These are phyloP conservation scores for Parascedosporium putredinis DNA, from an alignment of 2,329 filamentous ascomycete species.

Conservation along the genomic window DNA sequence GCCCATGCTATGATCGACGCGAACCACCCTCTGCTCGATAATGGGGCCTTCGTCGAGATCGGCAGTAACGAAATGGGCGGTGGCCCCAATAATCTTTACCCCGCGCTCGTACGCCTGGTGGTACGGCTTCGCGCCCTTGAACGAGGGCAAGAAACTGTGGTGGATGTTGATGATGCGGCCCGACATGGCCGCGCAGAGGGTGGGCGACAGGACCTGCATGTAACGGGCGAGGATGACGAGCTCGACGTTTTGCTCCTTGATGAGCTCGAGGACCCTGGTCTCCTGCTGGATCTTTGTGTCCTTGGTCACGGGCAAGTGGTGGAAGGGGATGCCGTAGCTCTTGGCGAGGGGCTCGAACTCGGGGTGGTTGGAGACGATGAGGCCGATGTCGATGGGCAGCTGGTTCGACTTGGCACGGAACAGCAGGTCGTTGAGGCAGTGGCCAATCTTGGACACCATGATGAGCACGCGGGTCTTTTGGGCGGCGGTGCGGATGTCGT, in stretches of 20 bases:
- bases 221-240: conserved; percentile 74
- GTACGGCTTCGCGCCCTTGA: conserved; percentile 84
- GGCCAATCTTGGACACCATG: conserved; percentile 53
- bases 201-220: conserved; percentile 53
- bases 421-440: conserved; percentile 57
- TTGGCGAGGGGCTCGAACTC: conserved; percentile 60
- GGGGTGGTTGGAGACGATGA: conserved; percentile 75
- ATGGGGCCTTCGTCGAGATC: conserved; percentile 81
- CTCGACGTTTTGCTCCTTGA: conserved; percentile 59
- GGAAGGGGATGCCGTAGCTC: conserved; percentile 68
- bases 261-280: conserved; percentile 57
- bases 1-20: conserved; percentile 68
- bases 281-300: conserved; percentile 72
- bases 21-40: conserved; percentile 71
- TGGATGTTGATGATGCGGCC: conserved; percentile 88
- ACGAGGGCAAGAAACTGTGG: conserved; percentile 74
- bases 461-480: conserved; percentile 69
- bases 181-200: conserved; percentile 60
- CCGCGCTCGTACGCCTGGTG: conserved; percentile 79
- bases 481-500: conserved; percentile 56
- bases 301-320: conserved; percentile 68
- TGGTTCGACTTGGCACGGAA: conserved; percentile 69
- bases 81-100: conserved; percentile 82
- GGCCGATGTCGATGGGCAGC: conserved; percentile 62
- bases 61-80: conserved; percentile 76